Evolutionary conservation across 2,329 filamentous ascomycete species (phyloP).

Genomic region (Raffaelea deltoideospora): DNA sequence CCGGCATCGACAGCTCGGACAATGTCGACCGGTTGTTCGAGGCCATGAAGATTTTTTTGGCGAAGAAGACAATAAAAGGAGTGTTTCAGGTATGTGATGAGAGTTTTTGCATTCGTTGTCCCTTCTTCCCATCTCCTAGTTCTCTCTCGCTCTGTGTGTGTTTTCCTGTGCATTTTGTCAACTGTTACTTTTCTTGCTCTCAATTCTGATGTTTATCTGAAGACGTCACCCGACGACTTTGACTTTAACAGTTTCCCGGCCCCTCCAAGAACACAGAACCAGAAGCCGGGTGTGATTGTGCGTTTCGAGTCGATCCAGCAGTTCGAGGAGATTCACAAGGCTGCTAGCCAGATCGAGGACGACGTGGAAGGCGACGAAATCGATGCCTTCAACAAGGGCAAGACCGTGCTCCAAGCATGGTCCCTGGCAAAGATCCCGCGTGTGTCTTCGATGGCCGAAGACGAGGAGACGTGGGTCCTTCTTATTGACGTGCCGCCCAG

Average conservation of each 20-base stretch:
- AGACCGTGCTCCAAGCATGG: constrained; percentile 9
- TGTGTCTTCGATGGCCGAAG: constrained; percentile 1
- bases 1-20: constrained; percentile 1
- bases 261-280: background rate
- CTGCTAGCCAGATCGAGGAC: constrained; percentile 8
- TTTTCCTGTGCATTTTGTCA: background rate
- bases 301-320: constrained; percentile 6
- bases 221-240: too few species aligned
- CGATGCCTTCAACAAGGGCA: constrained; percentile 19
- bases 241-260: background rate
- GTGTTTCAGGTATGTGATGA: constrained; percentile 3
- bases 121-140: background rate
- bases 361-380: constrained; percentile 13
- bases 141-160: background rate
- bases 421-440: constrained; percentile 3
- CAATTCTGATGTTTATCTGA: too few species aligned
- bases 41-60: constrained; percentile 1
- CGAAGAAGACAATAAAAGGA: constrained; percentile 1
- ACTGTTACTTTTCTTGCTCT: too few species aligned
- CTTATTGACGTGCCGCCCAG: constrained; percentile 3
- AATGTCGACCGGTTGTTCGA: background rate
- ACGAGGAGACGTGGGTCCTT: constrained; percentile 8
- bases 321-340: constrained; percentile 6
- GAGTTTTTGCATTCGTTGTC: too few species aligned
- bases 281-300: background rate